These are phyloP conservation scores for Elaeis guineensis DNA, from an alignment of 176 grass and related monocot genomes.

Conservation along the genomic window DNA sequence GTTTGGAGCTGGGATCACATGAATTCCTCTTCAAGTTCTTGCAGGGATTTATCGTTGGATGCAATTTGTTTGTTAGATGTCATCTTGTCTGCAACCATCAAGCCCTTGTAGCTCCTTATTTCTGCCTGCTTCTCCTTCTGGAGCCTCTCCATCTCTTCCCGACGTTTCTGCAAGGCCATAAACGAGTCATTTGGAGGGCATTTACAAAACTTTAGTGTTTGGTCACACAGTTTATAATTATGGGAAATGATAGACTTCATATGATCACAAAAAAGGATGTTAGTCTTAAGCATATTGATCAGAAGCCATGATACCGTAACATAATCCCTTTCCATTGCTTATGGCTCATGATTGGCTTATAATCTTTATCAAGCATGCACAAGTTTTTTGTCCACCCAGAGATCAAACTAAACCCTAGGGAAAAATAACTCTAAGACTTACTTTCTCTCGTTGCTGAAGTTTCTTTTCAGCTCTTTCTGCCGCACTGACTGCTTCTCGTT, in stretches of 20 bases:
- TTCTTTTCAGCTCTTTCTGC: slow-evolving; percentile 89
- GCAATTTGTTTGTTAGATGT: slow-evolving; percentile 92
- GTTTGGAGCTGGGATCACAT: slow-evolving; percentile 39
- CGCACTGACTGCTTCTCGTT: slow-evolving; percentile 68
- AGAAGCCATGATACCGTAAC: too few relatives aligned
- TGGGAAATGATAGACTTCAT: too few relatives aligned
- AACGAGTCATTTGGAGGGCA: not conserved
- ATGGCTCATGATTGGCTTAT: too few relatives aligned
- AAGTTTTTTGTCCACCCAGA: too few relatives aligned
- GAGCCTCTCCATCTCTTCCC: slow-evolving; percentile 73
- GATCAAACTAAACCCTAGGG: too few relatives aligned
- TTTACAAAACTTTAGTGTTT: too few relatives aligned
- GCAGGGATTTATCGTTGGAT: slow-evolving; percentile 62
- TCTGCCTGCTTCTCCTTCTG: slow-evolving; percentile 86
- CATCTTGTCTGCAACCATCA: slow-evolving; percentile 98
- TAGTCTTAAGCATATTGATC: too few relatives aligned
- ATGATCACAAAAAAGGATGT: too few relatives aligned
- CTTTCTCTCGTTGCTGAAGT: slow-evolving; percentile 70
- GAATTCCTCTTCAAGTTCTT: slow-evolving; percentile 94
- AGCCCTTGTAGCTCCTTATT: slow-evolving; percentile 89
- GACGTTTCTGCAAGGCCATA: slow-evolving; percentile 43
- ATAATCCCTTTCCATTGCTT: too few relatives aligned
- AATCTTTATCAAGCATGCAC: too few relatives aligned
- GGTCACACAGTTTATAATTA: too few relatives aligned
- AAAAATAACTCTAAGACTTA: slow-evolving; percentile 22